Evolutionary conservation across 495 filamentous ascomycete genomes (phyloP).

Genomic region (Penicillium bialowiezense): DNA sequence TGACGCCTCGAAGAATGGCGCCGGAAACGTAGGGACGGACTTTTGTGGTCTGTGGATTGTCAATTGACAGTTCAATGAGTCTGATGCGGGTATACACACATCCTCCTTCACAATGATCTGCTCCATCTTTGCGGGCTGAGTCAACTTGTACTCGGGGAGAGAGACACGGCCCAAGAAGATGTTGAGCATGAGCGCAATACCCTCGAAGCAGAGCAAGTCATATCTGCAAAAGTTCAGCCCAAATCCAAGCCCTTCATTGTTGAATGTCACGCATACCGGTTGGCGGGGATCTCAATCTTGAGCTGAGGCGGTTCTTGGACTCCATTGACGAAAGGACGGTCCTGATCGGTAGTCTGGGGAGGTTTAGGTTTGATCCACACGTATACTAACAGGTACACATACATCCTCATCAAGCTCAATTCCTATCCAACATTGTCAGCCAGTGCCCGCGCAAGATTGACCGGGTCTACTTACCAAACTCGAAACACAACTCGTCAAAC

Average conservation of each 20-base stretch:
- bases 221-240: slow-evolving; percentile 58
- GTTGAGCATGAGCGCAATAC: slow-evolving; percentile 91
- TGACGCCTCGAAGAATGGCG: slow-evolving; percentile 84
- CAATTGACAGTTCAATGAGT: background rate
- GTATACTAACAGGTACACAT: slow-evolving; percentile 13
- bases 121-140: slow-evolving; percentile 68
- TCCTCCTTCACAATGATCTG: slow-evolving; percentile 74
- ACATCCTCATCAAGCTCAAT: slow-evolving; percentile 97
- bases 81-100: slow-evolving; percentile 35
- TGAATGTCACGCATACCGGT: slow-evolving; percentile 53
- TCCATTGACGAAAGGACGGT: slow-evolving; percentile 70
- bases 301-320: slow-evolving; percentile 86
- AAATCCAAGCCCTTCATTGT: background rate
- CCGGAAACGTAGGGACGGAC: slow-evolving; percentile 84
- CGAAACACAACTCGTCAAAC: slow-evolving; percentile 97
- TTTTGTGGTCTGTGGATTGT: slow-evolving; percentile 55
- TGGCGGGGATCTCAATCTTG: slow-evolving; percentile 98
- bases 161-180: slow-evolving; percentile 77
- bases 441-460: slow-evolving; percentile 27
- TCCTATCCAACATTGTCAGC: slow-evolving; percentile 48
- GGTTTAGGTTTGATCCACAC: background rate
- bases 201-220: slow-evolving; percentile 98
- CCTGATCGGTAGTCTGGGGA: slow-evolving; percentile 64
- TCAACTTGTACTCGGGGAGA: slow-evolving; percentile 75
- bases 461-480: slow-evolving; percentile 66